Evolutionary conservation across 202 grass and related monocot genomes (phyloP), one percentile per base, ranked within the genome.

Genomic region (Dendrocalamus latiflorus): DNA sequence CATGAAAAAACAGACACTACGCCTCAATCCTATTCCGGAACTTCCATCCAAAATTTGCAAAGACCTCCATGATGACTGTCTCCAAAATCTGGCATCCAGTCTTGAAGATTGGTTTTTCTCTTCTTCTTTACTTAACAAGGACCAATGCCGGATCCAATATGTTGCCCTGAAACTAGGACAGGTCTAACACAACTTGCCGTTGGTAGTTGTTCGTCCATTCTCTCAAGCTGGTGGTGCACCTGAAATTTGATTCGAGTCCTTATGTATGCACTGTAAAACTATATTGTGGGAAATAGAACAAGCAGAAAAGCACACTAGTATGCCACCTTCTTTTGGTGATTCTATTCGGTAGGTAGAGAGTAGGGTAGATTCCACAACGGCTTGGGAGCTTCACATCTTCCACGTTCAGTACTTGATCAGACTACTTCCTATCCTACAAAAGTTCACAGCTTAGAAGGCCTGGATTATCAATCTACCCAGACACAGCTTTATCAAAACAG

Each of bases 111-210:
- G n/a, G n/a, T n/a, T n/a, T n/a, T n/a, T n/a, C n/a, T n/a, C n/a
- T n/a, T n/a, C n/a, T n/a, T n/a, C n/a, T n/a, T n/a, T n/a, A n/a
- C n/a, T n/a, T n/a, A n/a, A n/a, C n/a, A n/a, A n/a, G n/a, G n/a
- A n/a, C n/a, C n/a, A n/a, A n/a, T n/a, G n/a, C n/a, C n/a, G n/a
- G n/a, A n/a, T n/a, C n/a, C n/a, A n/a, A n/a, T n/a, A n/a, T n/a
- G n/a, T n/a, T n/a, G n/a, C n/a, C n/a, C n/a, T n/a, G n/a, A n/a
- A n/a, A n/a, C n/a, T n/a, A n/a, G n/a, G n/a, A n/a, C n/a, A n/a
- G n/a, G n/a, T n/a, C n/a, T n/a, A n/a, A 34, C 95, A 97, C 22
- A 93, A n/a, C n/a, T 89, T 94, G 38, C 95, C 81, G 76, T 88
- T 93, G 78, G 45, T 56, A 15, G 22, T 67, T 67, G 50, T 78